Evolutionary conservation across 345 rosid genomes (phyloP).

Genomic region (Corchorus capsularis): DNA sequence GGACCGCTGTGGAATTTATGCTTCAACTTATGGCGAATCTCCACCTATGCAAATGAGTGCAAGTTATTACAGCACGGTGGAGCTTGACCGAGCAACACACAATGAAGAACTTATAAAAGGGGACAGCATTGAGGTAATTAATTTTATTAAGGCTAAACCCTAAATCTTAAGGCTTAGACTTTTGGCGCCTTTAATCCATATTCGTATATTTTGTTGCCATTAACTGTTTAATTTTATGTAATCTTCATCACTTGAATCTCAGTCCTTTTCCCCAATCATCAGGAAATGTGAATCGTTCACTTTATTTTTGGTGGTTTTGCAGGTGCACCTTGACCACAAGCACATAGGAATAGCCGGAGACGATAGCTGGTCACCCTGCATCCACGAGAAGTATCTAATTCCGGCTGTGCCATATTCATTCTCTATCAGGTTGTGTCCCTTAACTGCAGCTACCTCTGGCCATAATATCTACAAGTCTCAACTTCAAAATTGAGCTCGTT

Average conservation of each 20-base stretch:
- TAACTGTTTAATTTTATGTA: neutral
- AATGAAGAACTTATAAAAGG: constrained; percentile 71
- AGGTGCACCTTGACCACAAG: constrained; percentile 98
- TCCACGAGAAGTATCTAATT: constrained; percentile 73
- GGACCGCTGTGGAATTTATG: constrained; percentile 79
- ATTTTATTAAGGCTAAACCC: neutral
- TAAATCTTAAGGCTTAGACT: neutral
- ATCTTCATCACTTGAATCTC: neutral
- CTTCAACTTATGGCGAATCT: constrained; percentile 69
- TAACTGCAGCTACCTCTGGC: constrained; percentile 55
- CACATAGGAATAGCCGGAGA: constrained; percentile 97
- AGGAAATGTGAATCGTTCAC: neutral
- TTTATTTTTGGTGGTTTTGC: constrained; percentile 15
- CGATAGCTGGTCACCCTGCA: constrained; percentile 89
- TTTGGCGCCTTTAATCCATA: neutral
- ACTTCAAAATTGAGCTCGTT: constrained; percentile 36
- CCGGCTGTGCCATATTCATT: constrained; percentile 73
- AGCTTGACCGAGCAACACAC: constrained; percentile 76
- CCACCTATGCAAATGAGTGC: constrained; percentile 96
- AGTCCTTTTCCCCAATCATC: neutral
- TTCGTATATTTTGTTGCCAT: neutral
- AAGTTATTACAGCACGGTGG: constrained; percentile 67
- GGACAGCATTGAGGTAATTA: constrained; percentile 70
- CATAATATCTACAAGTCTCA: constrained; percentile 58
- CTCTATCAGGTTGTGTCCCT: constrained; percentile 64